Conservation (phyloP, 2,329 filamentous ascomycete genomes). For the Onygenales sp. region DNA sequence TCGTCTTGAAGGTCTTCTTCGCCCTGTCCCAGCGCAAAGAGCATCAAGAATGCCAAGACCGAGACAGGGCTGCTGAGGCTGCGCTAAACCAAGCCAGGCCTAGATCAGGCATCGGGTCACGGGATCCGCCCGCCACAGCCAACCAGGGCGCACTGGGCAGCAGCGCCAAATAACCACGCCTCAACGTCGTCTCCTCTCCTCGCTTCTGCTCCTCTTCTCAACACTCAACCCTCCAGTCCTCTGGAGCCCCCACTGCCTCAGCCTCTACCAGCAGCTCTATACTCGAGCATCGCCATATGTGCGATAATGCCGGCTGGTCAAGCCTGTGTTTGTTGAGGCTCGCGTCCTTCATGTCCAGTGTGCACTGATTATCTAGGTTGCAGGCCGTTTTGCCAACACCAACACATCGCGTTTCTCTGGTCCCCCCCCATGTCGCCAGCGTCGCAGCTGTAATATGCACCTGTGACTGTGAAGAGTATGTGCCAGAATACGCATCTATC, state of each 20-base stretch:
- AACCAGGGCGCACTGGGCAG: neutral
- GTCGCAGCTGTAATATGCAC: neutral
- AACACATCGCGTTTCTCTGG: neutral
- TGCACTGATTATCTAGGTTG: slow-evolving; percentile 1
- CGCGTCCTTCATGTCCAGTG: neutral
- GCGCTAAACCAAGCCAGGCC: neutral
- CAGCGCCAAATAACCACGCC: neutral
- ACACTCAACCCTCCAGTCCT: neutral
- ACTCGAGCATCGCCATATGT: neutral
- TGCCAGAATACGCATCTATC: neutral
- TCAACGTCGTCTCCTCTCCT: neutral
- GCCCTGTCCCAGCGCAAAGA: too few species aligned
- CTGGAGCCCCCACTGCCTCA: neutral
- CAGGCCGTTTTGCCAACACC: neutral
- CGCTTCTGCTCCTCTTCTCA: neutral
- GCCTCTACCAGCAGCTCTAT: neutral
- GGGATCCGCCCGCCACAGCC: neutral
- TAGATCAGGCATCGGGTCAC: neutral
- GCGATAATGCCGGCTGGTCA: neutral
- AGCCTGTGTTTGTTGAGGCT: neutral
- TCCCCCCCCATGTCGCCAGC: neutral
- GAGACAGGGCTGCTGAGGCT: neutral
- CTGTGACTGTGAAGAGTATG: neutral
- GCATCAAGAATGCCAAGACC: neutral
- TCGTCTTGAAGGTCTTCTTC: too few species aligned